Base-by-base conservation (phyloP, 2,329 filamentous ascomycete genomes). In the Sporothrix brunneoviolacea region DNA sequence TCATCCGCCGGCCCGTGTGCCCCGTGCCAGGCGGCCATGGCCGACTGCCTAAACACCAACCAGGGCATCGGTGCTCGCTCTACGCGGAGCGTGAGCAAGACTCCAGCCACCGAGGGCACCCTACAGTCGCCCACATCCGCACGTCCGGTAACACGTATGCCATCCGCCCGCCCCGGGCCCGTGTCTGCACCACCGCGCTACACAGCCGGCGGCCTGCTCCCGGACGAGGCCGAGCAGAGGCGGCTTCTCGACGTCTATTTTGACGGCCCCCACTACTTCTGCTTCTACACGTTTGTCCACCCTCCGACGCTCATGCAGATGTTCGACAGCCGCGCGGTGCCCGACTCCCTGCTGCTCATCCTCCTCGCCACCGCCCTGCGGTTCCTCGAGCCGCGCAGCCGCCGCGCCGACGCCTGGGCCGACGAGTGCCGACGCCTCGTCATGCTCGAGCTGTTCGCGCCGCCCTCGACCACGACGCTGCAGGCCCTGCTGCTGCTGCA, bases 211-310 rank as follows among this genome's bases (percentile, higher is more conserved):
- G 15, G 9, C 5, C 13, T 22, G 2, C 18, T 50, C 24, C 48
- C 48, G 9, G 24, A 33, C 22, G 8, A 19, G 8, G 48, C 21
- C 6, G 48, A 44, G 27, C 39, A 44, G 33, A 30, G 48, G 10
- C 48, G 48, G 3, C 24, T 50, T 4, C 21, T 50, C 32, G 24
- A 39, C 8, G 48, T 33, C 33, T 50, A 50, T 24, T 44, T 50
- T 30, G 48, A 44, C 18, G 48, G 48, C 8, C 32, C 48, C 3
- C 48, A 50, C 40, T 50, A 50, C 38, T 50, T 50, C 24, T 50
- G 48, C 13, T 45, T 50, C 33, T 50, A 50, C 24, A 44, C 48
- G 4, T 45, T 50, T 8, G 45, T 50, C 33, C 48, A 45, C 24
- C 39, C 48, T 12, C 48, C 48, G 3, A 50, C 40, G 16, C 22